phyloP scores from a whole-genome alignment of 305 asterid species.

The Fraxinus angustifolia region DNA sequence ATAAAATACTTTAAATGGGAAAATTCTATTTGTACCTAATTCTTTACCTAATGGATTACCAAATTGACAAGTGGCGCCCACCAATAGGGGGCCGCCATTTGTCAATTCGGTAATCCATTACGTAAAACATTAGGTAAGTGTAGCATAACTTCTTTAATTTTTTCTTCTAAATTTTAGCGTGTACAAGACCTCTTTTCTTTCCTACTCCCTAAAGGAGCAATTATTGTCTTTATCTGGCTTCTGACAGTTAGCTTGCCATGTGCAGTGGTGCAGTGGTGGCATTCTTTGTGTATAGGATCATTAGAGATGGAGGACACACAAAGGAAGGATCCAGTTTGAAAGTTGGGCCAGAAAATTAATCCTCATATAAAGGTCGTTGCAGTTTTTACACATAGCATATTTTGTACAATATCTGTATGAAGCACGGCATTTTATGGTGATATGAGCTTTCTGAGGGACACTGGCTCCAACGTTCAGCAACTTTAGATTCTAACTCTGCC shows the following conservation, averaged over 20 bases:
- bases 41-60: no score
- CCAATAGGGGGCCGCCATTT: no score
- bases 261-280: constrained; percentile 81
- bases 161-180: background rate
- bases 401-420: background rate
- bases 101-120: no score
- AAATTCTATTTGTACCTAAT: no score
- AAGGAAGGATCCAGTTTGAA: constrained; percentile 37
- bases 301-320: constrained; percentile 47
- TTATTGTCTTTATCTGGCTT: background rate
- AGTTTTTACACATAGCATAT: background rate
- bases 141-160: background rate
- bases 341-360: constrained; percentile 39
- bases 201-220: background rate
- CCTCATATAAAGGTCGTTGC: constrained; percentile 18
- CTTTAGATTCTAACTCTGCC: background rate
- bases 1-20: background rate
- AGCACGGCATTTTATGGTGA: background rate
- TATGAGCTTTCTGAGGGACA: background rate
- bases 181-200: background rate
- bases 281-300: constrained; percentile 68
- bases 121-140: no score
- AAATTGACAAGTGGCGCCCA: no score
- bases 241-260: constrained; percentile 19
- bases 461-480: background rate